A percentile compares a stretch with the other conserved stretches of the same genome.
These are phyloP conservation scores for Scutellaria galericulata DNA, from an alignment of 257 asterid genomes.

Conservation along the genomic window DNA sequence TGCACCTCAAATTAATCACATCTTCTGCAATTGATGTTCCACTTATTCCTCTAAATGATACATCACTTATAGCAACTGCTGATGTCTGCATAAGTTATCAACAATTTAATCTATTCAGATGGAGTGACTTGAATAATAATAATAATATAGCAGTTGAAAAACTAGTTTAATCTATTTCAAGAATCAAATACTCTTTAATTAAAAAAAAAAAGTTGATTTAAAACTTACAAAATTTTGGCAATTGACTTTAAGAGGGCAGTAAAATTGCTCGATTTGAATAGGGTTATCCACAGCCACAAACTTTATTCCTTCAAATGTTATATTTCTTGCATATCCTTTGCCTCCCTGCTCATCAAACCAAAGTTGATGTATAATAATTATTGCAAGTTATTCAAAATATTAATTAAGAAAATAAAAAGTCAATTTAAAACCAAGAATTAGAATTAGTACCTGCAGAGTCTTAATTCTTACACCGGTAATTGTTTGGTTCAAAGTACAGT, in stretches of 20 bases:
- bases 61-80: conserved; percentile 54
- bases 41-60: conserved; percentile 50
- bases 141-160: no score
- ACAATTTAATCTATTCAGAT: background rate
- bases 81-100: conserved; percentile 49
- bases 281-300: conserved; percentile 61
- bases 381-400: background rate
- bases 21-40: conserved; percentile 59
- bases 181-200: no score
- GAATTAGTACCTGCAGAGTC: conserved; percentile 52
- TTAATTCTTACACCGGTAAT: conserved; percentile 66
- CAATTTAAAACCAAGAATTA: background rate
- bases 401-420: background rate
- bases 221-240: conserved; percentile 55
- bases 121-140: no score
- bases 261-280: conserved; percentile 62
- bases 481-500: conserved; percentile 59
- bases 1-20: conserved; percentile 58
- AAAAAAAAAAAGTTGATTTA: no score
- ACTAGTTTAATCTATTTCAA: no score
- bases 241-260: conserved; percentile 60
- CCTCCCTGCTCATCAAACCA: conserved; percentile 56
- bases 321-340: conserved; percentile 61
- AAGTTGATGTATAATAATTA: background rate
- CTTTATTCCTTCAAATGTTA: conserved; percentile 54